These are phyloP conservation scores for Suillus tomentosus DNA, from an alignment of 768 basidiomycete genomes.

Conservation along the genomic window DNA sequence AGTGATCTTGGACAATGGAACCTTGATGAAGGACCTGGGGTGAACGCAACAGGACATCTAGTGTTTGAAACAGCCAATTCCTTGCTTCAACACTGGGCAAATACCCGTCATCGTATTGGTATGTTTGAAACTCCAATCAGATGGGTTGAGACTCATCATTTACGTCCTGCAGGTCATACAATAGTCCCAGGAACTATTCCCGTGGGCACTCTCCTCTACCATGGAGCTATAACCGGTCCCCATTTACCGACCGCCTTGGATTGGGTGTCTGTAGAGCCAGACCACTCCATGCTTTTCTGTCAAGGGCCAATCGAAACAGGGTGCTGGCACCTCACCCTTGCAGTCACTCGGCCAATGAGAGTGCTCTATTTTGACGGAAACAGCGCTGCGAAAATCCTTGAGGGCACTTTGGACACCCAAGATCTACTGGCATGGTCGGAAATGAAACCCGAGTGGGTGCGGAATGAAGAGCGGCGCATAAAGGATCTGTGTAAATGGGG, in stretches of 20 bases:
- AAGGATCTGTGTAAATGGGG: constrained; percentile 37
- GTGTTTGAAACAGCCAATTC: constrained; percentile 37
- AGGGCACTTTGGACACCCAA: constrained; percentile 37
- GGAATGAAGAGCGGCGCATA: constrained; percentile 30
- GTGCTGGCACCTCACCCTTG: constrained; percentile 35
- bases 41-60: constrained; percentile 34
- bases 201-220: constrained; percentile 39
- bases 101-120: constrained; percentile 40
- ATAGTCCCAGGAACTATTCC: constrained; percentile 37
- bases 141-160: background rate
- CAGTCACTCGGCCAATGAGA: constrained; percentile 28
- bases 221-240: constrained; percentile 25
- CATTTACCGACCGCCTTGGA: constrained; percentile 14
- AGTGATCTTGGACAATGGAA: constrained; percentile 18
- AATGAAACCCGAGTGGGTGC: constrained; percentile 19
- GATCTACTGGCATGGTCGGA: constrained; percentile 38
- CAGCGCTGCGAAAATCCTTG: constrained; percentile 30
- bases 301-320: constrained; percentile 5
- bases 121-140: background rate
- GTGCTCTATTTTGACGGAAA: constrained; percentile 37
- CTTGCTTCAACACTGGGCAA: constrained; percentile 41
- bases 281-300: constrained; percentile 41
- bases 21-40: constrained; percentile 22
- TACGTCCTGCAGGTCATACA: constrained; percentile 25
- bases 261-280: constrained; percentile 39